Conservation (phyloP, 1,139 yeast genomes). For the Casaregolazyma lundiana region DNA sequence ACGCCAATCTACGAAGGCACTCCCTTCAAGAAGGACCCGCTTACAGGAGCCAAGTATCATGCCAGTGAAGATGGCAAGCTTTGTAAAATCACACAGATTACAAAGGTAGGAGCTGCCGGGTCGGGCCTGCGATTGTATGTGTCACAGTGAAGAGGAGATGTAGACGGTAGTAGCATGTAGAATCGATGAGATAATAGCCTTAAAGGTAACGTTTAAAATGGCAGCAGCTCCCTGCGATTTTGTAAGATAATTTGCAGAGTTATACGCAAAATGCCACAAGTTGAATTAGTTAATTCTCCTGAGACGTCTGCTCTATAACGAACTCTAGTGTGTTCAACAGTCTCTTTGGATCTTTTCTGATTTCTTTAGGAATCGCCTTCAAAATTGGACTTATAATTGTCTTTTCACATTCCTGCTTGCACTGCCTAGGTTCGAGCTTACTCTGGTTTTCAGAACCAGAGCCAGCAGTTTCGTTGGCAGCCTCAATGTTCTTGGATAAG, state of each 20-base stretch:
- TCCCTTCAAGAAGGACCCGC: slow-evolving; percentile 68
- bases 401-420: not conserved
- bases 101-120: slow-evolving; percentile 90
- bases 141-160: not conserved
- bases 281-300: not conserved
- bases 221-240: too few species aligned
- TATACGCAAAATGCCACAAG: too few species aligned
- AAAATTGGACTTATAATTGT: not conserved
- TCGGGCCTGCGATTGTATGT: slow-evolving; percentile 63
- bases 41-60: slow-evolving; percentile 87
- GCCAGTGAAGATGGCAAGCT: slow-evolving; percentile 70
- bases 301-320: not conserved
- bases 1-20: slow-evolving; percentile 86
- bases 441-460: too few species aligned
- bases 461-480: too few species aligned
- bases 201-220: not conserved
- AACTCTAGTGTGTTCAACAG: not conserved
- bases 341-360: not conserved
- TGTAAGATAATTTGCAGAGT: too few species aligned
- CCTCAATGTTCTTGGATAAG: slow-evolving; percentile 3
- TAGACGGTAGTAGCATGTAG: not conserved
- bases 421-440: too few species aligned
- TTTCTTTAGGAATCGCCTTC: slow-evolving; percentile 8
- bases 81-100: slow-evolving; percentile 70
- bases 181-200: not conserved